Evolutionary conservation across 345 rosid genomes (phyloP), one percentile per base, ranked within the genome.

Genomic region (Gossypium anomalum): DNA sequence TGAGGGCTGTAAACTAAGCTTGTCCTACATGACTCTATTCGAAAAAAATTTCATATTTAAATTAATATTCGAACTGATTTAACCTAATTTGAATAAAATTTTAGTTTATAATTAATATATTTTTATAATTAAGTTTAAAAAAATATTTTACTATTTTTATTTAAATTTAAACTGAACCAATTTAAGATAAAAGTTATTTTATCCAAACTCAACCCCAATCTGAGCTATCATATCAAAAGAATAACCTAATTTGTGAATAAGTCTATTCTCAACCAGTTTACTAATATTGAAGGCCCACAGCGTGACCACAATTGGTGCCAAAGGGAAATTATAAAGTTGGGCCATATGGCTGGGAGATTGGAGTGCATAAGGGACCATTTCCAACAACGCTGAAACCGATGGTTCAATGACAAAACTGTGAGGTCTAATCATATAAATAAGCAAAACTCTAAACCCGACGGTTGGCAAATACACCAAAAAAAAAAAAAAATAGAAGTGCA

Each of bases 351-450:
- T 52, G 48, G 48, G 6, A 29, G 61, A 52, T 51, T 52, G 48
- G 47, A 70, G 61, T 29, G 47, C 61, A 17, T 3, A 2, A 49
- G 60, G 73, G 73, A 53, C 73, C 73, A 43, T 29, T 52, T 29
- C 14, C 9, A 29, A 52, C 9, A 10, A 69, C 47, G 52, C 16
- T 29, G 73, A 51, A 69, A 52, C 47, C 11, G 60, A 69, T 29
- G 45, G 73, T 16, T 69, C 72, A 27, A 51, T 27, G 23, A 2
- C 15, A 27, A 49, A 19, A 51, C 9, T 2, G 19, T 51, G 11
- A 52, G 45, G 73, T 52, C 60, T 27, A 69, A 69, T 69, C 73
- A 29, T 22, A 29, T 27, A 9, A 25, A 14, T 12, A 59, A 59
- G 8, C 41, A 34, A 5, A 34, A 34, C 47, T 19, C 34, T 58